Evolutionary conservation across 2,329 filamentous ascomycete genomes (phyloP), one percentile per base, ranked within the genome.

Genomic region (Calonectria pseudoturangicola): DNA sequence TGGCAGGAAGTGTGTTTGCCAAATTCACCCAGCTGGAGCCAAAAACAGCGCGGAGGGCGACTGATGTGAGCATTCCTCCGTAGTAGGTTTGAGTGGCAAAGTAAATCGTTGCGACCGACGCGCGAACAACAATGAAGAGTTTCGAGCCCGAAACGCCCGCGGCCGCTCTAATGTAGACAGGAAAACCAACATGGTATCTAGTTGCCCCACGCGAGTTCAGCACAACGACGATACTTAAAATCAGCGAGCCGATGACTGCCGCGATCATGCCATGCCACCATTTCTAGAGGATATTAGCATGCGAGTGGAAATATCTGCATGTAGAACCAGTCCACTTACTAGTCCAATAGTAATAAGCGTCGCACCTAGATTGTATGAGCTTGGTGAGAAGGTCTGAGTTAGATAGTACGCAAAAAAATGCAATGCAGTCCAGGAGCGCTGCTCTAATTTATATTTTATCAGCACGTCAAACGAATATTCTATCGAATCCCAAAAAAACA

Each of bases 1-100:
- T 63, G 1, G 39, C 39, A 30, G 58, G 58, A 10, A 63, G 58
- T 16, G 33, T 63, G 39, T 63, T 63, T 16, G 58, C 39, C 41
- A 63, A 16, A 27, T 47, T 63, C 4, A 47, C 58, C 58, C 58
- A 63, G 25, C 41, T 28, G 8, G 58, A 63, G 6, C 58, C 58
- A 16, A 63, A 63, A 27, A 63, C 33, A 41, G 58, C 58, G 41
- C 58, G 58, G n/a, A 63, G 58, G 16, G 58, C 58, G 7, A 63
- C 58, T 2, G 58, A 30, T 16, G 41, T 63, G 39, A 63, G 58
- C 58, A 63, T 63, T 4, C 58, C 58, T 6, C 58, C 58, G 33
- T 63, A 63, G 27, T 63, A 63, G 8, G 58, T 63, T 18, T 63
- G 58, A 5, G 58, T 63, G 12, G 58, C 58, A 47, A 63, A 63